A percentile compares a stretch with the other conserved stretches of the same genome.
Evolutionary conservation across 2,329 filamentous ascomycete genomes (phyloP).

Genomic region (Aspergillus hiratsukae): DNA sequence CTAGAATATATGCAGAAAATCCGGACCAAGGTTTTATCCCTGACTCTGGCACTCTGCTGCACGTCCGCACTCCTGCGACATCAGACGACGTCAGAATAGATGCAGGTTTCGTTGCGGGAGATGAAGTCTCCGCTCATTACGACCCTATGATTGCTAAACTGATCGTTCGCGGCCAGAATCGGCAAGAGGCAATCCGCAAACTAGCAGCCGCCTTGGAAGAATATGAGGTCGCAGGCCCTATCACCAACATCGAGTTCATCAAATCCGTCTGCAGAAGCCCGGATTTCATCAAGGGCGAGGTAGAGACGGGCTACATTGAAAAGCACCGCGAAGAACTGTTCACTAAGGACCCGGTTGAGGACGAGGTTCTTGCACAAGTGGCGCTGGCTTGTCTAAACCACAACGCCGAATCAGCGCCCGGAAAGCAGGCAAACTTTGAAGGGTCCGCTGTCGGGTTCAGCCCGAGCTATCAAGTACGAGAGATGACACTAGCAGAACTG

Average conservation of each 20-base stretch:
- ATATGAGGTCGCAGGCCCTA: constrained; percentile 88
- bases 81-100: constrained; percentile 80
- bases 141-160: constrained; percentile 99
- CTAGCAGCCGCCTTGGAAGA: constrained; percentile 73
- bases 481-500: constrained; percentile 52
- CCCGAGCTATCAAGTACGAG: constrained; percentile 59
- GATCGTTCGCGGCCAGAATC: constrained; percentile 77
- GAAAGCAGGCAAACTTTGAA: constrained; percentile 22
- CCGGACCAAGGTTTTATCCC: constrained; percentile 89
- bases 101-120: constrained; percentile 85
- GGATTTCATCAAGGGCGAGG: constrained; percentile 78
- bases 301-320: constrained; percentile 95
- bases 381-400: constrained; percentile 68
- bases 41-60: constrained; percentile 81
- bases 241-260: constrained; percentile 95
- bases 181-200: constrained; percentile 77
- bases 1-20: constrained; percentile 93
- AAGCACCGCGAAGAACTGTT: constrained; percentile 83
- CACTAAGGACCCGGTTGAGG: constrained; percentile 53
- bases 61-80: constrained; percentile 68
- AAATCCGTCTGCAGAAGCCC: constrained; percentile 78
- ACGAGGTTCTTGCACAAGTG: constrained; percentile 81
- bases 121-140: constrained; percentile 90
- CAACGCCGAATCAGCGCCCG: constrained; percentile 30
- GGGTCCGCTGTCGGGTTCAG: constrained; percentile 53